phyloP scores from a whole-genome alignment of 148 eudicot species.

The Tetragonia tetragonoides region DNA sequence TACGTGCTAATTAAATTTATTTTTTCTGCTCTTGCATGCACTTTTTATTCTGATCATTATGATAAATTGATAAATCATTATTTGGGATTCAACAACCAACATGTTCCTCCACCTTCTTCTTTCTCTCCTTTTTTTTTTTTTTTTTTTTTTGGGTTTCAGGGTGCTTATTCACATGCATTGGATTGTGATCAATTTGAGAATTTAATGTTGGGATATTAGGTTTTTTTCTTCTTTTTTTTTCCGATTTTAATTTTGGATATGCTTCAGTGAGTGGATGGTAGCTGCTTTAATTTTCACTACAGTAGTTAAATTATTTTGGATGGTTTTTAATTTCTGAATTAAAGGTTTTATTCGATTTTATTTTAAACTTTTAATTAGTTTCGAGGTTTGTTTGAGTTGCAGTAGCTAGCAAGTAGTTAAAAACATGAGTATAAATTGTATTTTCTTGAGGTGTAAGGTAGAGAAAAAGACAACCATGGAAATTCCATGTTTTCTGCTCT shows the following conservation, averaged over 20 bases:
- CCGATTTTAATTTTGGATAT: not conserved
- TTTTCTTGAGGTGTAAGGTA: constrained; percentile 23
- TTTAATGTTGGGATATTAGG: not conserved
- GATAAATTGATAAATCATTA: not conserved
- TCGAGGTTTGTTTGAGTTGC: not conserved
- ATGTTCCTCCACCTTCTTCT: not conserved
- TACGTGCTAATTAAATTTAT: constrained; percentile 9
- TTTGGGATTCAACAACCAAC: not conserved
- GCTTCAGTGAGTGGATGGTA: not conserved
- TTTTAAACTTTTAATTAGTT: not conserved
- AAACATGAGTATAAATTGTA: not conserved
- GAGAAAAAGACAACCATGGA: constrained; percentile 10
- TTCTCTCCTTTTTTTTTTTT: not conserved
- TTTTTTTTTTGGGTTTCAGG: not conserved
- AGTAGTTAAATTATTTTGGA: not conserved
- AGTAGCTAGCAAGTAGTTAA: too few species aligned
- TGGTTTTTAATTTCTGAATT: not conserved
- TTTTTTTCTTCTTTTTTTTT: not conserved
- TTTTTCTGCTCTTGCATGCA: constrained; percentile 9
- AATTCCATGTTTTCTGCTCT: constrained; percentile 20
- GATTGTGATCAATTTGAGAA: not conserved
- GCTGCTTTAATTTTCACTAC: not conserved
- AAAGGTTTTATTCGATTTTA: not conserved
- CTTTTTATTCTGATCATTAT: not conserved
- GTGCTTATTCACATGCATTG: constrained; percentile 11